Evolutionary conservation across 139 green algal genomes (phyloP).

Genomic region (Yamagishiella unicocca): DNA sequence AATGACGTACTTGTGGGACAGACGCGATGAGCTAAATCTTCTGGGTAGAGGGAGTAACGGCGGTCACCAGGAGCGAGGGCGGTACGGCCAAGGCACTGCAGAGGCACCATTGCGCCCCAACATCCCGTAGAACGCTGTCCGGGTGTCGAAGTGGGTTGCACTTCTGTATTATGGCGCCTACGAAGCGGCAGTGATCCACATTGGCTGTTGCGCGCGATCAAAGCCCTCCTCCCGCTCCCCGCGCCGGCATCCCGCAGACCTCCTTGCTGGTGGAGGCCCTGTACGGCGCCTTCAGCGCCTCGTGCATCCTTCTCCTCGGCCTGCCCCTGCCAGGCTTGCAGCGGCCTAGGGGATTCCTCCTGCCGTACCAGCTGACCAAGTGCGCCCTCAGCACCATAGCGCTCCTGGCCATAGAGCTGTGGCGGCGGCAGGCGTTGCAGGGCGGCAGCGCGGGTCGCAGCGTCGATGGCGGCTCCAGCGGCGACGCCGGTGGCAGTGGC

Average conservation of each 20-base stretch:
- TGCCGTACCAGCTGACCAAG: background rate
- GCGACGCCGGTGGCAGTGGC: background rate
- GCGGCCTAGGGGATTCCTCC: background rate
- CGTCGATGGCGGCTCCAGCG: background rate
- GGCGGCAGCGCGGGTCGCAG: background rate
- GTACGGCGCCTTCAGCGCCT: slow-evolving; percentile 10
- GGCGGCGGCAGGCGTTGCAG: background rate
- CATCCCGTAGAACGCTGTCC: too few species aligned
- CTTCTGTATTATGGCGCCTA: too few species aligned
- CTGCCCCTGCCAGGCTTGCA: background rate
- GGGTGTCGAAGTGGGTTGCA: too few species aligned
- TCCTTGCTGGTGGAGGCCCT: background rate
- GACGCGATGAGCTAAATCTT: too few species aligned
- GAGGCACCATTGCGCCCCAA: too few species aligned
- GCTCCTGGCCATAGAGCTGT: background rate
- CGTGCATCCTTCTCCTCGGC: background rate
- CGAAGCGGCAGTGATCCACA: too few species aligned
- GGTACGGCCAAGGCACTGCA: too few species aligned
- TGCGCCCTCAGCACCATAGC: background rate
- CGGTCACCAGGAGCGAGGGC: too few species aligned
- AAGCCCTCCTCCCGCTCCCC: too few species aligned
- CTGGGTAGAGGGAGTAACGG: too few species aligned
- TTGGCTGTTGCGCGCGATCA: too few species aligned
- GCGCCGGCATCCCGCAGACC: background rate
- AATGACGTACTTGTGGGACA: too few species aligned